Evolutionary conservation across 805 yeast species (phyloP), one percentile per base, ranked within the genome.

Genomic region (Sugiyamaella americana): DNA sequence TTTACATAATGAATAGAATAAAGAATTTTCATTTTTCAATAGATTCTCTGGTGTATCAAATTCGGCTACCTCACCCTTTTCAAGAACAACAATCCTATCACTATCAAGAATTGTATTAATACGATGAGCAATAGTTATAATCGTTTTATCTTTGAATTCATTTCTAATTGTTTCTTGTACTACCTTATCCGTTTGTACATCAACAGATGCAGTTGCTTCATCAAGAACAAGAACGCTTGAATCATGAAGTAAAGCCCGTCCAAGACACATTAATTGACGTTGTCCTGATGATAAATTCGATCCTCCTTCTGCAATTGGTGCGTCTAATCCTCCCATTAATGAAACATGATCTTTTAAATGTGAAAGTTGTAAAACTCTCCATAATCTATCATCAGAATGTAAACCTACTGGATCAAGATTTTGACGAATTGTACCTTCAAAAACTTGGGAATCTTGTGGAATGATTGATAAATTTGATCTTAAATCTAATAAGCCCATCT

Each of bases 61-160:
- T 63, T 87, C 95, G 41, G 70, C 74, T 18, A 85, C 74, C 50
- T 69, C 69, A 10, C 95, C 95, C 21, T 70, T 65, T 37, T 83
- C 89, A 43, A 87, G 67, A 1, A 84, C 87, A 47, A 86, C 65
- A 19, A 87, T 81, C 50, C 75, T 73, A 58, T 87, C 95, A 53
- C 82, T 80, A 58, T 86, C 93, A 76, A 85, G 66, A 43, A 86
- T 79, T 0, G 95, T 85, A 55, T 85, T 86, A 42, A 86, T 69
- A 55, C 95, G 74, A 61, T 86, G 95, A 0, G 95, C 95, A 58
- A 86, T 87, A 0, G 95, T 84, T 52, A 86, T 63, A 51, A 87
- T 84, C 0, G 95, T 87, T 55, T 81, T 74, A 47, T 81, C 77
- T 34, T 65, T 71, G 61, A 86, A 86, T 55, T 77, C 80, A 2